Base-by-base conservation (phyloP, 1,284 basidiomycete genomes). In the Cutaneotrichosporon dermatis region DNA sequence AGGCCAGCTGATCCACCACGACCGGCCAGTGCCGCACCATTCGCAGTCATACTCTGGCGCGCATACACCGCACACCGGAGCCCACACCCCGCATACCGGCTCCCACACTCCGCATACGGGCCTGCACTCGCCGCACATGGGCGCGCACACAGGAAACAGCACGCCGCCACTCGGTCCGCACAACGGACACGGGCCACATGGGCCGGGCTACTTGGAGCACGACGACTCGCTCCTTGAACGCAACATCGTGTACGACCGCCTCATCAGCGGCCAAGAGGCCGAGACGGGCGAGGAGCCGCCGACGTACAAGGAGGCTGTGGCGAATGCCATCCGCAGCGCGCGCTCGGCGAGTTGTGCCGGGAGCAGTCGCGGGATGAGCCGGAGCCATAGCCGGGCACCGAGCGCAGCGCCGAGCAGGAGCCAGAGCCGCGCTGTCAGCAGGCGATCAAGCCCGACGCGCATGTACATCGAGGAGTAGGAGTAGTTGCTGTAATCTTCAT, bases 201-300 rank as follows among this genome's bases (percentile, higher is more conserved):
- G 33, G 34, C 44, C 39, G 4, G 41, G 42, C 2, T n/a, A 49
- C 15, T 2, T 34, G 10, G 48, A 55, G 36, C 53, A 62, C 3
- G 72, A 75, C 37, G 77, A 79, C 66, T 70, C 76, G 2, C 62
- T 79, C 25, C 58, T 77, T 9, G 75, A 77, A 58, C 60, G 77
- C 36, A 79, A 79, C 54, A 79, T 79, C 25, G 76, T 77, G 9
- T 79, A 73, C 64, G 77, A 79, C 65, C 79, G 84, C 40, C 78
- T 88, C 11, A 80, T 88, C 39, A 80, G 83, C 25, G 87, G 87
- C 6, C 82, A 84, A 68, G 83, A 85, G 73, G 84, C 81, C 42
- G 82, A 85, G 67, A 78, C 78, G 16, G 87, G 87, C 33, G 86
- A 88, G 66, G 79, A 81, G 40, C 86, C 87, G 0, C 87, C 87